phyloP scores from a whole-genome alignment of 129 eudicot species.

The Tagetes patula region DNA sequence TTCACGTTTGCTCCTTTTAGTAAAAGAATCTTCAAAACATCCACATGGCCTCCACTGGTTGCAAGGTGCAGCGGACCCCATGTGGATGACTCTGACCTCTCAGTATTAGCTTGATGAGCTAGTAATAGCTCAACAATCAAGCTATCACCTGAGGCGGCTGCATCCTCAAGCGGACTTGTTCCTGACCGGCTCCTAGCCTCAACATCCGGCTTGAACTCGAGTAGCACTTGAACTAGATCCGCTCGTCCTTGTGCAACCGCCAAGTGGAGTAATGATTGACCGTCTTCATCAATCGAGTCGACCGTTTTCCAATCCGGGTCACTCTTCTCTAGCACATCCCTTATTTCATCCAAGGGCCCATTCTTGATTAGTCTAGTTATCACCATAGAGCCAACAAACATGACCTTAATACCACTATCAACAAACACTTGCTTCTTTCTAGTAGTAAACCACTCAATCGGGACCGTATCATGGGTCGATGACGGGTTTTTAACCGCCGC shows the following conservation, averaged over 20 bases:
- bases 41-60: conserved; percentile 52
- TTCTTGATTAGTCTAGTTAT: conserved; percentile 54
- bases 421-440: conserved; percentile 76
- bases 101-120: conserved; percentile 54
- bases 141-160: conserved; percentile 54
- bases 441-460: conserved; percentile 76
- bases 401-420: conserved; percentile 67
- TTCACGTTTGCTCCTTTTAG: conserved; percentile 57
- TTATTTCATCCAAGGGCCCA: conserved; percentile 60
- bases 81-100: conserved; percentile 48
- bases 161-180: conserved; percentile 68
- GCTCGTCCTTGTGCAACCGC: conserved; percentile 59
- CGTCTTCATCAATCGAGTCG: conserved; percentile 58
- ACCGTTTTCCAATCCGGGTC: conserved; percentile 54
- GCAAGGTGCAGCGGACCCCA: conserved; percentile 78
- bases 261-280: conserved; percentile 69
- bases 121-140: conserved; percentile 72
- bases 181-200: conserved; percentile 53
- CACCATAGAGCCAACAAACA: conserved; percentile 73
- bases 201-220: conserved; percentile 64
- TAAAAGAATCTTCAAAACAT: conserved; percentile 58
- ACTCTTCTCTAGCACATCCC: conserved; percentile 65
- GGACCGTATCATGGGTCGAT: conserved; percentile 53
- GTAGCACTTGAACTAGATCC: conserved; percentile 64
- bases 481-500: conserved; percentile 57